These are phyloP conservation scores for Clarireedia hainanense DNA, from an alignment of 2,329 filamentous ascomycete species.

Conservation along the genomic window DNA sequence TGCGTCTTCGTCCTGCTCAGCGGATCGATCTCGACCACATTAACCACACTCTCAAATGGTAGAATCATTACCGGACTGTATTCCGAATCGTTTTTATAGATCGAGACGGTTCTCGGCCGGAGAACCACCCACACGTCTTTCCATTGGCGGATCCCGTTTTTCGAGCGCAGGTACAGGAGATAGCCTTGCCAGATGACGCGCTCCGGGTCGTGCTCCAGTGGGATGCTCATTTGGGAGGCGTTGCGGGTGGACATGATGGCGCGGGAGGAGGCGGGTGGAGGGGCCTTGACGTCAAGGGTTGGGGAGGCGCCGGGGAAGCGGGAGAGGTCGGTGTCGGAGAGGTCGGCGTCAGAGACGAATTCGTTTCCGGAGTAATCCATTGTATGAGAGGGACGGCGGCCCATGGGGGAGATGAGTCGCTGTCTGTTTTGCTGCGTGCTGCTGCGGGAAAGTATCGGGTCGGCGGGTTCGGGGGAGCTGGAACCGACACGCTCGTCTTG, in stretches of 20 bases:
- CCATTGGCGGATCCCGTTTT: conserved; percentile 82
- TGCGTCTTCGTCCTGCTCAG: conserved; percentile 75
- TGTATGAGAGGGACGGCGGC: conserved; percentile 51
- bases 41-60: conserved; percentile 69
- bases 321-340: conserved; percentile 60
- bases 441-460: conserved; percentile 21
- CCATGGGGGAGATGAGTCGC: background rate
- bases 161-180: conserved; percentile 76
- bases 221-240: conserved; percentile 53
- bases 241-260: conserved; percentile 42
- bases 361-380: conserved; percentile 61
- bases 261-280: conserved; percentile 23
- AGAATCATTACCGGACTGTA: conserved; percentile 82
- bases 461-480: conserved; percentile 54
- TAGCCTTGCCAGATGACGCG: conserved; percentile 92
- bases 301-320: conserved; percentile 29
- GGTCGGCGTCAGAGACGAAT: conserved; percentile 75
- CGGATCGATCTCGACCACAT: conserved; percentile 87
- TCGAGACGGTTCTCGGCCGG: conserved; percentile 71
- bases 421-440: conserved; percentile 16
- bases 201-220: conserved; percentile 59
- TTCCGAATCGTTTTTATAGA: conserved; percentile 91
- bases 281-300: conserved; percentile 24
- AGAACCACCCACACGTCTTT: conserved; percentile 92
- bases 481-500: conserved; percentile 29